These are phyloP conservation scores for Centella asiatica DNA, from an alignment of 129 eudicot genomes.

Conservation along the genomic window DNA sequence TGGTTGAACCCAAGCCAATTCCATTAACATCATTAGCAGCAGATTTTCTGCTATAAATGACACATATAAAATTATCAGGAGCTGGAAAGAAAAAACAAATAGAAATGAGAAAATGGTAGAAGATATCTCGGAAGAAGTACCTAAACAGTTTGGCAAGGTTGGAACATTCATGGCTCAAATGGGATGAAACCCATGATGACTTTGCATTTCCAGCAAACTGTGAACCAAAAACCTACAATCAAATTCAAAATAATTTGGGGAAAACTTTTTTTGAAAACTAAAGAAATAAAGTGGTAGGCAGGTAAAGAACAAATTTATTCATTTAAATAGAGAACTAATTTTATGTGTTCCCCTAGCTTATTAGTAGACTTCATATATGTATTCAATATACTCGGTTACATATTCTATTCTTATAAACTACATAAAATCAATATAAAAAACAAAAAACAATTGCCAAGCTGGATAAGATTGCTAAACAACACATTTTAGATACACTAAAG, in stretches of 20 bases:
- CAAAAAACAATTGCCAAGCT: too few relatives aligned
- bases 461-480: too few relatives aligned
- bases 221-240: background rate
- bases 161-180: slow-evolving; percentile 44
- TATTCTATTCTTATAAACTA: too few relatives aligned
- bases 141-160: slow-evolving; percentile 70
- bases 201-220: slow-evolving; percentile 63
- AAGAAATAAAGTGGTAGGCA: too few relatives aligned
- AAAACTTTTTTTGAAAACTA: background rate
- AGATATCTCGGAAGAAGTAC: slow-evolving; percentile 17
- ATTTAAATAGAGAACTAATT: too few relatives aligned
- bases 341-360: too few relatives aligned
- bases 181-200: slow-evolving; percentile 29
- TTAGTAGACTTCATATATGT: too few relatives aligned
- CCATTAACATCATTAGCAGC: slow-evolving; percentile 89
- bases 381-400: too few relatives aligned
- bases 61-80: background rate
- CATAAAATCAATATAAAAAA: too few relatives aligned
- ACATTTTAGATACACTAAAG: too few relatives aligned
- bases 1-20: slow-evolving; percentile 94
- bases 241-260: too few relatives aligned
- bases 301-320: too few relatives aligned
- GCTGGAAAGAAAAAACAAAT: background rate
- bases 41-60: slow-evolving; percentile 54
- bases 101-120: background rate